These are phyloP conservation scores for Plasmodium gaboni DNA, from an alignment of 169 alveolate species.

Conservation along the genomic window DNA sequence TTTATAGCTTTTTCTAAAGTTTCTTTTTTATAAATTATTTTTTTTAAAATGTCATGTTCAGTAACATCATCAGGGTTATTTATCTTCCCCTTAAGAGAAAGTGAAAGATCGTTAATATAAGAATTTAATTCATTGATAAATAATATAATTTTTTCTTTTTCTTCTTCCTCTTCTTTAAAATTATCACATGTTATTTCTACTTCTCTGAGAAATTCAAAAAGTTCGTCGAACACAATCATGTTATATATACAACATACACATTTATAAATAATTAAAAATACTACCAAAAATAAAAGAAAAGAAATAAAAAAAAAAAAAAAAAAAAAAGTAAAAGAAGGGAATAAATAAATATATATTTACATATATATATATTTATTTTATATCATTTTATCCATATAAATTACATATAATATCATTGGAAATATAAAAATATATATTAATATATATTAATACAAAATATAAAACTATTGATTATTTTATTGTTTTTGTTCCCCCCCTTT, in stretches of 20 bases:
- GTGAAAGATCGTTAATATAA: conserved; percentile 31
- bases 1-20: conserved; percentile 14
- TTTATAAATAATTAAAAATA: neutral
- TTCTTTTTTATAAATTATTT: conserved; percentile 49
- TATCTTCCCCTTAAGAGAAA: conserved; percentile 22
- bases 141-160: conserved; percentile 37
- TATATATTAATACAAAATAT: too few relatives aligned
- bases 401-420: too few relatives aligned
- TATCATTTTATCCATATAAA: too few relatives aligned
- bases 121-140: conserved; percentile 34
- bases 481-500: too few relatives aligned
- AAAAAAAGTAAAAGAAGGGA: neutral
- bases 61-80: conserved; percentile 19
- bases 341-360: neutral
- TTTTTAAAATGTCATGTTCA: conserved; percentile 40
- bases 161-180: conserved; percentile 48
- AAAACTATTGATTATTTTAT: too few relatives aligned
- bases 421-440: too few relatives aligned
- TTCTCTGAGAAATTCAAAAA: conserved; percentile 54
- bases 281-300: neutral
- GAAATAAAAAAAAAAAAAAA: neutral
- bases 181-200: conserved; percentile 52
- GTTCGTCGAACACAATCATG: conserved; percentile 47
- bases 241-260: neutral
- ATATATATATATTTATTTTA: too few relatives aligned